These are phyloP conservation scores for Eucalyptus melliodora DNA, from an alignment of 345 rosid genomes.

Conservation along the genomic window DNA sequence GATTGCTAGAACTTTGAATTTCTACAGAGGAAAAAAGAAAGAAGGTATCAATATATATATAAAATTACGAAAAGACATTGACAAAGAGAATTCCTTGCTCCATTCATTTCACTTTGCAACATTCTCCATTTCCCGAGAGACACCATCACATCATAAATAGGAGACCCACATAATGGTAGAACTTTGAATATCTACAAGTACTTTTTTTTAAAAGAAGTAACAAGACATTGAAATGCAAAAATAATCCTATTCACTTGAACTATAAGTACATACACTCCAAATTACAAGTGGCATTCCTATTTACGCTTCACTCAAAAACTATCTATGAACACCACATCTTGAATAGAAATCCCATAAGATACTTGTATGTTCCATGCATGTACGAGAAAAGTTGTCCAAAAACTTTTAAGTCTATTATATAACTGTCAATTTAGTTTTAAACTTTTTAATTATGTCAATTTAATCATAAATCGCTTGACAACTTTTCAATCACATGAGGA, in stretches of 20 bases:
- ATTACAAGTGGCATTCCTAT: neutral
- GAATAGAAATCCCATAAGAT: neutral
- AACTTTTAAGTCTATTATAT: too few relatives aligned
- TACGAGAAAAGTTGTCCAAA: too few relatives aligned
- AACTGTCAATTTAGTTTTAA: accelerated
- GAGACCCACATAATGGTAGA: neutral
- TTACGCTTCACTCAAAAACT: neutral
- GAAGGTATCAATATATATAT: too few relatives aligned
- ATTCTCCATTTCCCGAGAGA: too few relatives aligned
- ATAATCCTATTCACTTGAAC: too few relatives aligned
- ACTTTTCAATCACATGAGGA: too few relatives aligned
- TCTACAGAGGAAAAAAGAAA: too few relatives aligned
- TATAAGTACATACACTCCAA: neutral
- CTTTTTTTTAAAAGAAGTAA: too few relatives aligned
- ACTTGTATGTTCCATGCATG: neutral
- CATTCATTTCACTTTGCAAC: neutral
- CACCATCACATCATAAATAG: too few relatives aligned
- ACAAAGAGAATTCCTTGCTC: neutral
- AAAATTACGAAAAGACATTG: neutral
- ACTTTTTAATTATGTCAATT: accelerated
- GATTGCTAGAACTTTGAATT: too few relatives aligned
- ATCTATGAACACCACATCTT: neutral
- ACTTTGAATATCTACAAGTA: neutral
- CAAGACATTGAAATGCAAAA: too few relatives aligned
- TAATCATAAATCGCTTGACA: too few relatives aligned